Percentiles rank a stretch among this genome's conserved stretches.
These are phyloP conservation scores for Incumbomyces delicatus DNA, from an alignment of 2,329 filamentous ascomycete species.

Conservation along the genomic window DNA sequence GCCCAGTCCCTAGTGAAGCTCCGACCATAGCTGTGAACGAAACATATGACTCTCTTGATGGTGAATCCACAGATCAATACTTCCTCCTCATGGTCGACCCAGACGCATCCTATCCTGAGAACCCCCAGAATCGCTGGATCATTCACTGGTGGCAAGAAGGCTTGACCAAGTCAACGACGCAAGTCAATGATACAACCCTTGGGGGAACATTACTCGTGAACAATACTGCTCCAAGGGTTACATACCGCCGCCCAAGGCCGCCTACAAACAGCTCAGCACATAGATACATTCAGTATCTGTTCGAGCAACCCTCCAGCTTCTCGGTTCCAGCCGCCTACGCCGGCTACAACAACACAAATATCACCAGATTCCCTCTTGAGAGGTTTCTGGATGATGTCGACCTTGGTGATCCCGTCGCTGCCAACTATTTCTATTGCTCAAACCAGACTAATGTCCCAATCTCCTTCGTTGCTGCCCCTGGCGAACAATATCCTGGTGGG, in stretches of 20 bases:
- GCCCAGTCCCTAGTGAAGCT: conserved; percentile 11
- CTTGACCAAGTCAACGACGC: conserved; percentile 8
- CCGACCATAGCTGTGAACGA: conserved; percentile 15
- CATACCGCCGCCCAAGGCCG: conserved; percentile 12
- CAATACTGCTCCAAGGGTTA: conserved; percentile 9
- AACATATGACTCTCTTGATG: conserved; percentile 10
- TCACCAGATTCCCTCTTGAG: conserved; percentile 13
- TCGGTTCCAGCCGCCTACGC: conserved; percentile 12
- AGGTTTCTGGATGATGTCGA: conserved; percentile 13
- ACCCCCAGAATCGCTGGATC: conserved; percentile 11
- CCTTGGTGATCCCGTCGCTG: conserved; percentile 15
- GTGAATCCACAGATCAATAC: conserved; percentile 15
- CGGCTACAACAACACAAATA: conserved; percentile 12
- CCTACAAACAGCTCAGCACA: conserved; percentile 19
- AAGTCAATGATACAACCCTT: conserved; percentile 4
- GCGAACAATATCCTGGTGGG: conserved; percentile 13
- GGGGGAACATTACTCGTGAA: conserved; percentile 14
- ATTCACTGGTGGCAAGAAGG: conserved; percentile 17
- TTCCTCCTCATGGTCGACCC: conserved; percentile 19
- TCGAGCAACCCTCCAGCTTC: conserved; percentile 16
- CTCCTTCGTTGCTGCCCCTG: conserved; percentile 14
- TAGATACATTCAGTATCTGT: conserved; percentile 17
- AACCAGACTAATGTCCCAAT: conserved; percentile 15
- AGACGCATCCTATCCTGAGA: conserved; percentile 15
- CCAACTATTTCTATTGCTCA: conserved; percentile 17